These are phyloP conservation scores for Leishmania mexicana DNA, from an alignment of 208 protist genomes.

Conservation along the genomic window DNA sequence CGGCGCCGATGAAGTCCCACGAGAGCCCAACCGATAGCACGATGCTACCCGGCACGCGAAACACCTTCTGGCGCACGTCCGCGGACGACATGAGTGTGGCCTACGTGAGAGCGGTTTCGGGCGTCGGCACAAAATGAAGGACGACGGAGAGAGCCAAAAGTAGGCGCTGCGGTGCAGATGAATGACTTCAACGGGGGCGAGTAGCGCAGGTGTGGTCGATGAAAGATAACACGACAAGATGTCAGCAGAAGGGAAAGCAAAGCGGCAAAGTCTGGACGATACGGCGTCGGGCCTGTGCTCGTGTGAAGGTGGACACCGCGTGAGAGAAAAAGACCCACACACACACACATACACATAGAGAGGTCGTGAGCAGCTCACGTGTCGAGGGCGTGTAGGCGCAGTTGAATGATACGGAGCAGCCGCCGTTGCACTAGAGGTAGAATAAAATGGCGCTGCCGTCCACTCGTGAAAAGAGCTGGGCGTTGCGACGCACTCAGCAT, in stretches of 20 bases:
- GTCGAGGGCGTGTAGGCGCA: not conserved
- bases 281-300: not conserved
- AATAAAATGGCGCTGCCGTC: not conserved
- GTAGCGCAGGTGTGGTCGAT: not conserved
- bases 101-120: not conserved
- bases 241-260: not conserved
- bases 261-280: not conserved
- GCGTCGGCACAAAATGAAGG: not conserved
- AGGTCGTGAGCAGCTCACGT: not conserved
- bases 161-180: not conserved
- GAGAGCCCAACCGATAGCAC: conserved; percentile 70
- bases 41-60: conserved; percentile 70
- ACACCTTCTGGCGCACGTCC: conserved; percentile 83
- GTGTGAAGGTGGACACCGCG: not conserved
- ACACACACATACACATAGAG: not conserved
- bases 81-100: conserved; percentile 31
- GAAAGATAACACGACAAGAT: not conserved
- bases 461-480: not conserved
- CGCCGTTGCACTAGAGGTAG: not conserved
- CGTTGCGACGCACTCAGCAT: not conserved
- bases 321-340: not conserved
- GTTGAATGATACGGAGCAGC: not conserved
- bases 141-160: conserved; percentile 9
- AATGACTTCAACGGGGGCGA: too few relatives aligned
- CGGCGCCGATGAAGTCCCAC: conserved; percentile 80